Conservation (phyloP, 23 red algal genomes). For the Cyanidiococcus yangmingshanensis region DNA sequence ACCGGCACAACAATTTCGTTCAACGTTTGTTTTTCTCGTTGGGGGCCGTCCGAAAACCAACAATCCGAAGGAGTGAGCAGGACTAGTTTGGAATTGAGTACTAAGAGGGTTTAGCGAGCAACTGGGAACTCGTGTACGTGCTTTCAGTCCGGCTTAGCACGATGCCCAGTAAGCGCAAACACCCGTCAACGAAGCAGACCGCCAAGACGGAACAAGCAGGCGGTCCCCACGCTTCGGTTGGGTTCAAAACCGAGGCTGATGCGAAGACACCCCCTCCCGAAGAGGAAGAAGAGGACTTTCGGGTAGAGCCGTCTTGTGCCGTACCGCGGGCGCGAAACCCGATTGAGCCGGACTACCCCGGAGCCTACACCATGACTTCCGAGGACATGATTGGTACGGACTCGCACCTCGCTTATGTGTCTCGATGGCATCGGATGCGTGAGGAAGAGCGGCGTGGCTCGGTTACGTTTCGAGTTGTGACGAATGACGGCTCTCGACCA, state of each 20-base stretch:
- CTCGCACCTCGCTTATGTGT: constrained; percentile 92
- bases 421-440: constrained; percentile 82
- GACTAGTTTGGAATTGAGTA: too few species aligned
- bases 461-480: constrained; percentile 72
- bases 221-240: background rate
- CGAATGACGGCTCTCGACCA: constrained; percentile 64
- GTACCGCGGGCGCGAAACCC: constrained; percentile 23
- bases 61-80: too few species aligned
- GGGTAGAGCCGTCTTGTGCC: background rate
- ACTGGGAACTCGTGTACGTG: too few species aligned
- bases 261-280: background rate
- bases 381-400: constrained; percentile 87
- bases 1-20: too few species aligned
- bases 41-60: too few species aligned
- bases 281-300: constrained; percentile 18
- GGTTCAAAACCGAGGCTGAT: background rate
- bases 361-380: constrained; percentile 36
- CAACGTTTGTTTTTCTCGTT: too few species aligned
- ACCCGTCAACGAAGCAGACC: background rate
- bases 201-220: background rate
- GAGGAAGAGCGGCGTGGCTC: constrained; percentile 52
- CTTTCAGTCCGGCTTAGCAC: too few species aligned
- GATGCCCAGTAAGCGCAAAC: background rate
- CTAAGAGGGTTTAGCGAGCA: too few species aligned
- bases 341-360: constrained; percentile 13